Conservation (phyloP, 2,329 filamentous ascomycete species). For the Tolypocladium amazonense region DNA sequence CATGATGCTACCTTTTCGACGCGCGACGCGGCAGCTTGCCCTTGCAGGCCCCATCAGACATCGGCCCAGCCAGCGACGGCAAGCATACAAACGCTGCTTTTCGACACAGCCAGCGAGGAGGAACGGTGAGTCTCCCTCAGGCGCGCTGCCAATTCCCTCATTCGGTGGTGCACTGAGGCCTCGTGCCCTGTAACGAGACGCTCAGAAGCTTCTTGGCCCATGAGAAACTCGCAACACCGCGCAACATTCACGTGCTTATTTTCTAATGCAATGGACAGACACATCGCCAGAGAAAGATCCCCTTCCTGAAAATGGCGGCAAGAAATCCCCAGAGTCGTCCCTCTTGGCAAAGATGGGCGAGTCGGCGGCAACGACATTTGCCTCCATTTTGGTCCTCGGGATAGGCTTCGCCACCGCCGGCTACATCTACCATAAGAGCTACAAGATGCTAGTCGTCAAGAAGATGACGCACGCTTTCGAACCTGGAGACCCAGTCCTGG, state of each 20-base stretch:
- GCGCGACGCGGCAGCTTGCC: neutral
- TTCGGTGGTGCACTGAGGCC: neutral
- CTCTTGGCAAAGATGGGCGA: slow-evolving; percentile 57
- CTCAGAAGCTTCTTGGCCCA: neutral
- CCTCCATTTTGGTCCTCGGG: slow-evolving; percentile 63
- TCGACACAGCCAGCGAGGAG: slow-evolving; percentile 1
- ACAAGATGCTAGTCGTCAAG: slow-evolving; percentile 81
- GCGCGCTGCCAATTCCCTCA: neutral
- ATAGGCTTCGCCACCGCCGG: slow-evolving; percentile 55
- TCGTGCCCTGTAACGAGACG: neutral
- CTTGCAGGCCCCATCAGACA: neutral
- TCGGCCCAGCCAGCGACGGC: neutral
- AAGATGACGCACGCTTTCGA: slow-evolving; percentile 92
- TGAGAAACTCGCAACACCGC: neutral
- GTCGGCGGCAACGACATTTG: slow-evolving; percentile 63
- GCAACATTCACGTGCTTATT: neutral
- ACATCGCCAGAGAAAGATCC: no score
- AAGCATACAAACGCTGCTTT: neutral
- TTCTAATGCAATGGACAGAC: neutral
- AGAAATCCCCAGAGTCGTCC: slow-evolving; percentile 18
- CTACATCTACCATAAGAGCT: slow-evolving; percentile 69
- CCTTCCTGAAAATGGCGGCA: neutral
- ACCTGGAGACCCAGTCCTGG: slow-evolving; percentile 82
- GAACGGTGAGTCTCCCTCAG: neutral
- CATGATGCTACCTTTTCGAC: neutral